Evolutionary conservation across 768 basidiomycete species (phyloP), one percentile per base, ranked within the genome.

Genomic region (Termitomyces heimii): DNA sequence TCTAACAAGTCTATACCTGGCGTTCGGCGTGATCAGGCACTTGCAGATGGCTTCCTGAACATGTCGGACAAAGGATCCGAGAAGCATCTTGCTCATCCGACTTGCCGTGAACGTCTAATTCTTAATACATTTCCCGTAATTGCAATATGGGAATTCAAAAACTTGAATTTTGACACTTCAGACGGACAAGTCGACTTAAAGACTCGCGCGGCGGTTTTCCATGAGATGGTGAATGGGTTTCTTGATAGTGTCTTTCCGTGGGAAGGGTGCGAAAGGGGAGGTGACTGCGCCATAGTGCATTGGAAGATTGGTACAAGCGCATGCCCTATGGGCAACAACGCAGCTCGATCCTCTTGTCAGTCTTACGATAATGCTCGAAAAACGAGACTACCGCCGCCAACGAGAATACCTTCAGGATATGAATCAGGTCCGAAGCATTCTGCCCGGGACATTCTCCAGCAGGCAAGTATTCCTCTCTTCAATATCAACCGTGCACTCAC

Each of bases 21-120:
- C n/a, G n/a, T n/a, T n/a, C n/a, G n/a, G n/a, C n/a, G n/a, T n/a
- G 35, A 40, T 4, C 37, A 52, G 7, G 50, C 50, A 37, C 35
- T 51, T 28, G 54, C 54, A 22, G 44, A 54, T 5, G 44, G 34
- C 37, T 54, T 54, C 10, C 53, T 54, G 10, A 54, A 54, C 24
- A 34, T 54, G 22, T 37, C 29, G n/a, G 39, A 56, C 12, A 42
- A 22, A 9, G 24, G 26, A 16, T 32, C 20, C 14, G 14, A 49
- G 7, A 1, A 5, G 4, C 16, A 35, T n/a, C 32, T 18, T 26
- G 9, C n/a, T 35, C 44, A 54, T 20, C 24, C 43, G 8, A 45
- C 53, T 13, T 2, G 16, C 3, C 53, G 32, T 26, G 37, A 53
- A 8, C 53, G 29, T 34, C 39, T 32, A 22, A 26, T 54, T 46